phyloP scores from a whole-genome alignment of 2,329 filamentous ascomycete genomes.

The Diaporthe amygdali region DNA sequence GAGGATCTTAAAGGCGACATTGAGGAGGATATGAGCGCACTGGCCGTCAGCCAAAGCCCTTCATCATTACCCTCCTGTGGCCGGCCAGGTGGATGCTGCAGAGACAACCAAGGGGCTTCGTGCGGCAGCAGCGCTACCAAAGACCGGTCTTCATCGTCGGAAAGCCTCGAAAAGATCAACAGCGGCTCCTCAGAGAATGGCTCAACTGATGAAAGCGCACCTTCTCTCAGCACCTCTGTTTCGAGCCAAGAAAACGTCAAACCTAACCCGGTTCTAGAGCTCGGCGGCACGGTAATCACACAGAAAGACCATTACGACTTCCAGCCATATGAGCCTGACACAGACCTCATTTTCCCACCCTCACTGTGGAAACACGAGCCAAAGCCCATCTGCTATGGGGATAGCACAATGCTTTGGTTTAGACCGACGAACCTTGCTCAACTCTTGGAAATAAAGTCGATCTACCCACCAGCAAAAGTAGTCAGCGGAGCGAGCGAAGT shows the following conservation, averaged over 20 bases:
- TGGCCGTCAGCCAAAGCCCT: neutral
- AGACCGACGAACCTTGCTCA: conserved; percentile 88
- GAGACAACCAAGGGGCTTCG: neutral
- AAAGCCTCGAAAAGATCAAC: neutral
- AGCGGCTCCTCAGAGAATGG: neutral
- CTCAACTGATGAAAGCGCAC: neutral
- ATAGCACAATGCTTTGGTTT: conserved; percentile 93
- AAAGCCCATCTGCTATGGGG: conserved; percentile 84
- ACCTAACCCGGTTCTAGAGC: conserved; percentile 32
- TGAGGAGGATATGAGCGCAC: neutral
- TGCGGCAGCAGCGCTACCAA: neutral
- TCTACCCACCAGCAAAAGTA: conserved; percentile 85
- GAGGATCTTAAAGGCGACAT: neutral
- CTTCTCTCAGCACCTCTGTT: conserved; percentile 46
- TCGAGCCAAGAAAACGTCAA: conserved; percentile 73
- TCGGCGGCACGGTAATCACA: conserved; percentile 54
- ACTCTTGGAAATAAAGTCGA: conserved; percentile 89
- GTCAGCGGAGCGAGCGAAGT: conserved; percentile 97
- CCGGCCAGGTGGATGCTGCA: conserved; percentile 1
- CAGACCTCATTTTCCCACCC: conserved; percentile 93
- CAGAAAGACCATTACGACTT: conserved; percentile 87
- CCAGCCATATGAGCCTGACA: conserved; percentile 91
- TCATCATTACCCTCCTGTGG: neutral
- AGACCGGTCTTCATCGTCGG: neutral
- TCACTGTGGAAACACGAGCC: conserved; percentile 81